These are phyloP conservation scores for Blastocystis hominis DNA, from an alignment of 352 stramenopile species.

Conservation along the genomic window DNA sequence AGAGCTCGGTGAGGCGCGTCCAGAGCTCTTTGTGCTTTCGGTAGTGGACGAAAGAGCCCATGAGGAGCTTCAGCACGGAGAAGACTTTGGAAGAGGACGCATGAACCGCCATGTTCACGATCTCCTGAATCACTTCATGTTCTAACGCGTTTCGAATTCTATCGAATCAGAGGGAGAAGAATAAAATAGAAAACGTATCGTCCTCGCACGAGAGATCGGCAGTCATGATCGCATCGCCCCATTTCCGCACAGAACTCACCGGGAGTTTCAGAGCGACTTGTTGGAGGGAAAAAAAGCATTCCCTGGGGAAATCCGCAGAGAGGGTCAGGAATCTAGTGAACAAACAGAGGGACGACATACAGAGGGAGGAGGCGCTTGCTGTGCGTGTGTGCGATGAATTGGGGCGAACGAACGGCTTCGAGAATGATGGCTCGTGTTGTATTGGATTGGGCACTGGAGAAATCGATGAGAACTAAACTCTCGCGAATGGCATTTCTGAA, in stretches of 20 bases:
- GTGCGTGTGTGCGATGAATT: slow-evolving; percentile 13
- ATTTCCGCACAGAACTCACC: not conserved
- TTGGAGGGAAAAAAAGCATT: not conserved
- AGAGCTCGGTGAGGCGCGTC: slow-evolving; percentile 21
- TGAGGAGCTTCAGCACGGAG: not conserved
- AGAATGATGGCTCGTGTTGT: not conserved
- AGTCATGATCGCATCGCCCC: slow-evolving; percentile 16
- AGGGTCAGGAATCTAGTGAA: not conserved
- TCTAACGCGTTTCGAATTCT: not conserved
- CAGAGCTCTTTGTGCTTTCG: slow-evolving; percentile 48
- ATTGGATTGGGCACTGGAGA: not conserved
- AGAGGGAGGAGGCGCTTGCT: not conserved
- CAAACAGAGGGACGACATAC: not conserved
- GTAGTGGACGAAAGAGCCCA: slow-evolving; percentile 22
- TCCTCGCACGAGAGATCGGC: not conserved
- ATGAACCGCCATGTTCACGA: not conserved
- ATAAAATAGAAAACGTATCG: not conserved
- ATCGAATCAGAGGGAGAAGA: too few relatives aligned
- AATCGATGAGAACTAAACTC: slow-evolving; percentile 42
- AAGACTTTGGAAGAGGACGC: not conserved
- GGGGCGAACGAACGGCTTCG: not conserved
- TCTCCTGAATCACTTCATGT: slow-evolving; percentile 7
- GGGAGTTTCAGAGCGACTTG: not conserved
- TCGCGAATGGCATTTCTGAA: slow-evolving; percentile 38
- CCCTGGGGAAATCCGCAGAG: not conserved